Evolutionary conservation across 2,329 filamentous ascomycete genomes (phyloP).

Genomic region (Penicillium sp.): DNA sequence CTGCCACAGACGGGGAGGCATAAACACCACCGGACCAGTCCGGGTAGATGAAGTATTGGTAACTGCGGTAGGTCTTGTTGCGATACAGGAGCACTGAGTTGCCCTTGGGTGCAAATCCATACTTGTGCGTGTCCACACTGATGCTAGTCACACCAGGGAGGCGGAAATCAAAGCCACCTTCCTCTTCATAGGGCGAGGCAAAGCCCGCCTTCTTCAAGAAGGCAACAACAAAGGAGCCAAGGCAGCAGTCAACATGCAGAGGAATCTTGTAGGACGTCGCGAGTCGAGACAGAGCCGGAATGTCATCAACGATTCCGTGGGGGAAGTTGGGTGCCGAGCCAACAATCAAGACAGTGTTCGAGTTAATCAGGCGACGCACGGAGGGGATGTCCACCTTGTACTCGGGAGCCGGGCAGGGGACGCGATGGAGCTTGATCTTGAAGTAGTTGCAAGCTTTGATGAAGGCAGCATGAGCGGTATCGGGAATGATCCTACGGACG

Average conservation of each 20-base stretch:
- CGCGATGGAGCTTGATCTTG: slow-evolving; percentile 86
- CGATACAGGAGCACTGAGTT: slow-evolving; percentile 92
- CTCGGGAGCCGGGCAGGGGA: slow-evolving; percentile 71
- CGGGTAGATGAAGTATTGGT: slow-evolving; percentile 93
- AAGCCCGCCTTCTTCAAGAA: slow-evolving; percentile 91
- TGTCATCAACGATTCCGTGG: slow-evolving; percentile 95
- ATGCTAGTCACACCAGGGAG: slow-evolving; percentile 91
- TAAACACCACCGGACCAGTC: slow-evolving; percentile 96
- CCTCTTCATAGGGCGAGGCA: slow-evolving; percentile 50
- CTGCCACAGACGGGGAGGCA: slow-evolving; percentile 82
- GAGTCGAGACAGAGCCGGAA: slow-evolving; percentile 70
- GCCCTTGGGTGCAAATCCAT: slow-evolving; percentile 95
- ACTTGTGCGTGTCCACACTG: slow-evolving; percentile 96
- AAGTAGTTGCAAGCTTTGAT: slow-evolving; percentile 93
- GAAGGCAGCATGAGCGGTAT: slow-evolving; percentile 95
- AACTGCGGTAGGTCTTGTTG: slow-evolving; percentile 63
- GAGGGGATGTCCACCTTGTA: slow-evolving; percentile 75
- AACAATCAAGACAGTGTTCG: slow-evolving; percentile 86
- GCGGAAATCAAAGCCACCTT: slow-evolving; percentile 83
- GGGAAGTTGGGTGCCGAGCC: slow-evolving; percentile 96
- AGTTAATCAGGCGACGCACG: slow-evolving; percentile 78
- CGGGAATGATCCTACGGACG: slow-evolving; percentile 67
- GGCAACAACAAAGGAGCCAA: slow-evolving; percentile 89
- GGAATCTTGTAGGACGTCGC: slow-evolving; percentile 71
- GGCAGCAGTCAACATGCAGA: slow-evolving; percentile 93